Evolutionary conservation across 2,329 filamentous ascomycete species (phyloP).

Genomic region (Botryotinia narcissicola): DNA sequence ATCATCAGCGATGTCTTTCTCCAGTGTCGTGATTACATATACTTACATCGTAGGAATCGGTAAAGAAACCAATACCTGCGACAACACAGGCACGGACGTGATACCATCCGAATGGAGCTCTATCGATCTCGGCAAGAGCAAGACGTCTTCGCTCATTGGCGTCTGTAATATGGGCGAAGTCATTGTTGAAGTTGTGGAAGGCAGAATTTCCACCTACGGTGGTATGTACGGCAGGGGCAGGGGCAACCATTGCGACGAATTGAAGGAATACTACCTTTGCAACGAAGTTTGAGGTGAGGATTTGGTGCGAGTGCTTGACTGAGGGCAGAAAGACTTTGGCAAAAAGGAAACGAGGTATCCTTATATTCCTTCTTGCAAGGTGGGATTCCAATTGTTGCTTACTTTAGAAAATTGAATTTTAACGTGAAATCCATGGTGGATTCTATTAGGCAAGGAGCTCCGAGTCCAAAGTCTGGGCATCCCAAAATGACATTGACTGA

Average conservation of each 20-base stretch:
- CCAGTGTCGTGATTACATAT: conserved; percentile 36
- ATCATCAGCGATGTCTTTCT: conserved; percentile 29
- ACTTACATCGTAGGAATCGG: conserved; percentile 83
- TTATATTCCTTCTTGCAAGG: conserved; percentile 9
- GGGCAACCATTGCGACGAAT: conserved; percentile 37
- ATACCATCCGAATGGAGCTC: conserved; percentile 76
- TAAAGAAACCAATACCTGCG: conserved; percentile 85
- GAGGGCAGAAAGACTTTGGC: background rate
- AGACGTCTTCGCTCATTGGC: conserved; percentile 76
- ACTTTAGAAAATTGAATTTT: background rate
- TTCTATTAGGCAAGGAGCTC: conserved; percentile 15
- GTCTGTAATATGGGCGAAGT: conserved; percentile 64
- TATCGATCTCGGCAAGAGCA: conserved; percentile 78
- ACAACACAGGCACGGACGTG: conserved; percentile 74
- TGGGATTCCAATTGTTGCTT: background rate
- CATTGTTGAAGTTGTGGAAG: conserved; percentile 76
- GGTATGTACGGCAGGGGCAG: conserved; percentile 64
- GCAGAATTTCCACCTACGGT: conserved; percentile 66
- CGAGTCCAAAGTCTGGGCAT: conserved; percentile 20
- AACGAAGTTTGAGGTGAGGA: background rate
- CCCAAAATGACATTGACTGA: conserved; percentile 1
- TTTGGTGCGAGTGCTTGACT: conserved; percentile 25
- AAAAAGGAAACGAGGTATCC: conserved; percentile 6
- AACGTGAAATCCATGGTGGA: background rate
- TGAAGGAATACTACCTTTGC: background rate